Evolutionary conservation across 768 basidiomycete species (phyloP), one percentile per base, ranked within the genome.

Genomic region (Boletus vinaceobasis): DNA sequence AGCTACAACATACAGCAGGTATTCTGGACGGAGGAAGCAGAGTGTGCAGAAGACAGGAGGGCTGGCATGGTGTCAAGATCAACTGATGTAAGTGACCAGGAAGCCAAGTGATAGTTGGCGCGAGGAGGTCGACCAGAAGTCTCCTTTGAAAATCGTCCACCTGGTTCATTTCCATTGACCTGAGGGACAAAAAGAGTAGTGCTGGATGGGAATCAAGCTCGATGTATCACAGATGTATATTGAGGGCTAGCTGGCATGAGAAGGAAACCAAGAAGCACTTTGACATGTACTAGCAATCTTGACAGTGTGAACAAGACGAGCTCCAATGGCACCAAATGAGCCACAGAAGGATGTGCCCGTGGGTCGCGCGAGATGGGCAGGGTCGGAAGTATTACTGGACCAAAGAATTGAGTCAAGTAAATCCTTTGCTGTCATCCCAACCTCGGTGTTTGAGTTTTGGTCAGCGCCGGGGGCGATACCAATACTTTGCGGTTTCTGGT

Each of bases 381-480:
- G 46, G 29, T 55, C 48, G 1, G 48, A 17, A 31, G 43, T 33
- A n/a, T 43, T 36, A 26, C 43, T 56, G 17, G 62, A 56, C 39
- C 59, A 56, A 47, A 66, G 59, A 43, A 71, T 72, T 0, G 59
- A 62, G 31, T 71, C 65, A 26, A 70, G 59, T 31, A 72, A 50
- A 39, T 72, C 65, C 32, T 58, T 59, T 11, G 65, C 66, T 2
- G 71, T 65, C 10, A 48, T 60, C 36, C 59, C 53, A 14, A 50
- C 23, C 33, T 40, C 48, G 32, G 44, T 36, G 36, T 19, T 36
- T 7, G 9, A 38, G 31, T 31, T 26, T 43, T 48, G 53, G 46
- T 60, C 60, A 7, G 60, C 45, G 7, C 71, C 69, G 10, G 70
- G 70, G 29, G 71, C 71, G 27, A 70, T 60, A 23, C 69, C 67